Conservation (phyloP, 768 basidiomycete species). For the Boletus speciosus region DNA sequence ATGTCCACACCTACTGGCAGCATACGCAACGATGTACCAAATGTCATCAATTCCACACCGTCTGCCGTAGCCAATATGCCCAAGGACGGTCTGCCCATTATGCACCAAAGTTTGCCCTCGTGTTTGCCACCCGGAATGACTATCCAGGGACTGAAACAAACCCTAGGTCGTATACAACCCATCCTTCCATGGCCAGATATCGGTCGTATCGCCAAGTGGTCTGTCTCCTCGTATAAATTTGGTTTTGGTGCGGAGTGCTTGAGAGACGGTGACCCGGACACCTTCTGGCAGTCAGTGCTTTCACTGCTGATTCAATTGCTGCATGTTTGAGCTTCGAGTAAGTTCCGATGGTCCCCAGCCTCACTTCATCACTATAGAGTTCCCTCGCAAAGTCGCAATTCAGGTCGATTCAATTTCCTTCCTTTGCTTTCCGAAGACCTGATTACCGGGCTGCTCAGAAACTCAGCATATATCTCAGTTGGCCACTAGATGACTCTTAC, state of each 20-base stretch:
- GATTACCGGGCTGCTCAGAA: constrained; percentile 47
- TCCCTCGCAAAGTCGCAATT: constrained; percentile 84
- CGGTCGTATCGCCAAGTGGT: constrained; percentile 88
- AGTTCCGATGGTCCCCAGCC: constrained; percentile 96
- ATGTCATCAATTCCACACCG: constrained; percentile 10
- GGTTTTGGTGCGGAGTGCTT: constrained; percentile 94
- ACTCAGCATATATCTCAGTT: constrained; percentile 80
- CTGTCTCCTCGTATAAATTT: constrained; percentile 94
- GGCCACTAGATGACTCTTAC: constrained; percentile 89
- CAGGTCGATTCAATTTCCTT: constrained; percentile 51
- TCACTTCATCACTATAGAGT: constrained; percentile 92
- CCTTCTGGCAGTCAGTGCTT: constrained; percentile 92
- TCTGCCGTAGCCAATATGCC: constrained; percentile 16
- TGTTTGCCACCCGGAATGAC: not conserved
- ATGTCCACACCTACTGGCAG: constrained; percentile 16
- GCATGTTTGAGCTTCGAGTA: not conserved
- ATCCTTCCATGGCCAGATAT: constrained; percentile 76
- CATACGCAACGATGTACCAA: constrained; percentile 14
- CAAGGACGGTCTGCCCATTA: constrained; percentile 37
- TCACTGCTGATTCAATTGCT: not conserved
- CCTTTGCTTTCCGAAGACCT: not conserved
- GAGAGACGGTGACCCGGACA: constrained; percentile 81
- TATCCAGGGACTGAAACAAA: not conserved
- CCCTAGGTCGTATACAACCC: constrained; percentile 42
- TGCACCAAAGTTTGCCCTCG: constrained; percentile 34